Percentiles rank a stretch among this genome's conserved stretches.
Evolutionary conservation across 2,329 filamentous ascomycete genomes (phyloP).

Genomic region (Elsinoe perseae): DNA sequence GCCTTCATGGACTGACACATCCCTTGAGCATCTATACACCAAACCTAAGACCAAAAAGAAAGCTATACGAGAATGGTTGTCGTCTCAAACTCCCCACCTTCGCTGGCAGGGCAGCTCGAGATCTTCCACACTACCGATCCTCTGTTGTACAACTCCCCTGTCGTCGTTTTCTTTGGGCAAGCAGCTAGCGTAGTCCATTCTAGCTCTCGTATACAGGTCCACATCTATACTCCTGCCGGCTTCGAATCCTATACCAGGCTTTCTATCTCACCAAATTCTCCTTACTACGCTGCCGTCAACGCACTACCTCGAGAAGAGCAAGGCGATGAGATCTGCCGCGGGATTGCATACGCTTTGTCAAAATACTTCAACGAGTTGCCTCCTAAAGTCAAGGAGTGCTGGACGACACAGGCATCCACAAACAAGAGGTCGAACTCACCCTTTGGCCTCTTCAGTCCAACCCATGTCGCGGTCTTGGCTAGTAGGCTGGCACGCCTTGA

Average conservation of each 20-base stretch:
- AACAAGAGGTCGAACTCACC: constrained; percentile 54
- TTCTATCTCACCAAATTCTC: constrained; percentile 85
- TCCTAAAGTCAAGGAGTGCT: constrained; percentile 61
- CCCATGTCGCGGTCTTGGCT: constrained; percentile 86
- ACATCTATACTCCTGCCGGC: constrained; percentile 83
- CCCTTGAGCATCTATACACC: too few species aligned
- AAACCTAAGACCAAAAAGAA: background rate
- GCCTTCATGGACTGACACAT: background rate
- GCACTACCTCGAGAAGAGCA: constrained; percentile 88
- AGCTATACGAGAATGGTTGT: constrained; percentile 60
- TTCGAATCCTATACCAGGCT: constrained; percentile 84
- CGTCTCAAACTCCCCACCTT: constrained; percentile 65
- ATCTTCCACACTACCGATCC: constrained; percentile 88
- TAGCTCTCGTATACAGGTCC: constrained; percentile 88
- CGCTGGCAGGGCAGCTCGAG: constrained; percentile 71
- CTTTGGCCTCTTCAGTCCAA: constrained; percentile 71
- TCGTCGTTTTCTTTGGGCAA: constrained; percentile 86
- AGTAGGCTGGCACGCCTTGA: constrained; percentile 77
- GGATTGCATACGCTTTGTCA: constrained; percentile 81
- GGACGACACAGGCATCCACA: constrained; percentile 49
- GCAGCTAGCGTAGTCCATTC: constrained; percentile 70
- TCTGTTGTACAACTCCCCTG: constrained; percentile 67
- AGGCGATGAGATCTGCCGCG: constrained; percentile 87
- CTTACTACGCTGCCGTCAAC: constrained; percentile 83
- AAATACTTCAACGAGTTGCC: constrained; percentile 92